Percentiles rank a stretch among this genome's conserved stretches.
These are phyloP conservation scores for Penicillium dipodomyicola DNA, from an alignment of 495 filamentous ascomycete species.

Conservation along the genomic window DNA sequence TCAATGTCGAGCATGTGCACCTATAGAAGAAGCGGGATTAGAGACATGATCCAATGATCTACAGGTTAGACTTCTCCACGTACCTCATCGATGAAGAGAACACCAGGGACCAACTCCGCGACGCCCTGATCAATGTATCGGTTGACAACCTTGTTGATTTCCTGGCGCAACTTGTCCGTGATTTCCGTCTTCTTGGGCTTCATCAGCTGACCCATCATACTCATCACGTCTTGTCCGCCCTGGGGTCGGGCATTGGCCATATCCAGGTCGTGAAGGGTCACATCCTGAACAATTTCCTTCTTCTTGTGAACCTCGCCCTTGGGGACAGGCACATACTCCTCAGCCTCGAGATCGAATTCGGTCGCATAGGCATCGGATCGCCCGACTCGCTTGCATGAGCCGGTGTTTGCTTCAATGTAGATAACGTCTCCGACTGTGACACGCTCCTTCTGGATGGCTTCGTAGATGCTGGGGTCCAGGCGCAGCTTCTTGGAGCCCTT, in stretches of 20 bases:
- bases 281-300: constrained; percentile 99
- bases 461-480: constrained; percentile 95
- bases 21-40: constrained; percentile 37
- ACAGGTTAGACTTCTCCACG: constrained; percentile 14
- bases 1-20: constrained; percentile 99
- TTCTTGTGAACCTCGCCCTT: constrained; percentile 99
- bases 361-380: constrained; percentile 94
- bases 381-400: constrained; percentile 93
- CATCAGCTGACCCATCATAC: constrained; percentile 99
- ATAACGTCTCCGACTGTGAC: constrained; percentile 96
- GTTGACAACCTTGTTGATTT: constrained; percentile 98
- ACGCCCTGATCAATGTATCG: constrained; percentile 98
- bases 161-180: constrained; percentile 88
- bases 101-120: constrained; percentile 95
- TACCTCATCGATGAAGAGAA: constrained; percentile 98
- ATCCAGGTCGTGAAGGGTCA: constrained; percentile 93
- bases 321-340: constrained; percentile 97
- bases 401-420: constrained; percentile 98
- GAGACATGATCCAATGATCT: background rate
- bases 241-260: constrained; percentile 92
- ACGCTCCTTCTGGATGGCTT: constrained; percentile 96
- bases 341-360: constrained; percentile 96
- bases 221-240: constrained; percentile 98
- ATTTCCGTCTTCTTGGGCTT: constrained; percentile 99
- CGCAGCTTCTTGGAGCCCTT: constrained; percentile 96